These are phyloP conservation scores for Flaveria linearis DNA, from an alignment of 129 eudicot species.

Conservation along the genomic window DNA sequence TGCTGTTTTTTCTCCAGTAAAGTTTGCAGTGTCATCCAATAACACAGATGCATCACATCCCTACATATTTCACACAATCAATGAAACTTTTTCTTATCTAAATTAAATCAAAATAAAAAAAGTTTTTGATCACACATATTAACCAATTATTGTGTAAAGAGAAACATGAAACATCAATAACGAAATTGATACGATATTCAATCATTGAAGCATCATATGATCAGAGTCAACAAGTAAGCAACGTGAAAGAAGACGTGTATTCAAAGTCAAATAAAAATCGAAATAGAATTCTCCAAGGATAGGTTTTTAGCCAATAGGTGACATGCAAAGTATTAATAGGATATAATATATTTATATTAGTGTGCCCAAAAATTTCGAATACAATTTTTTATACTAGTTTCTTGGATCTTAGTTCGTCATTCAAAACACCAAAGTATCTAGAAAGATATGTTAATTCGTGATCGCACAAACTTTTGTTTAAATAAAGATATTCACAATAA, in stretches of 20 bases:
- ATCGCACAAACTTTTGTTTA: not conserved
- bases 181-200: not conserved
- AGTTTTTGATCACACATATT: not conserved
- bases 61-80: constrained; percentile 7
- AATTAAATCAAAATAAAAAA: not conserved
- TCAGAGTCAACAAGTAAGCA: not conserved
- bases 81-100: not conserved
- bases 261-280: not conserved
- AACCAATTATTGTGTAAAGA: not conserved
- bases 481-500: not conserved
- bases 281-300: not conserved
- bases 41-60: constrained; percentile 63
- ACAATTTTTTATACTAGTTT: not conserved
- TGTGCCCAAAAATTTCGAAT: not conserved
- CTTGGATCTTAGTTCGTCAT: not conserved
- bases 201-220: not conserved
- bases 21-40: constrained; percentile 45
- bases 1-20: constrained; percentile 56
- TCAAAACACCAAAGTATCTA: not conserved
- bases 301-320: not conserved
- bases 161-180: not conserved
- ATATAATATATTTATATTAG: not conserved
- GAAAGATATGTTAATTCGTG: too few species aligned
- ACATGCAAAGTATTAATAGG: not conserved
- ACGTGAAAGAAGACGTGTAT: not conserved